A percentile compares a stretch with the other conserved stretches of the same genome.
phyloP scores from a whole-genome alignment of 2,329 filamentous ascomycete genomes.

The Byssochlamys sp. region DNA sequence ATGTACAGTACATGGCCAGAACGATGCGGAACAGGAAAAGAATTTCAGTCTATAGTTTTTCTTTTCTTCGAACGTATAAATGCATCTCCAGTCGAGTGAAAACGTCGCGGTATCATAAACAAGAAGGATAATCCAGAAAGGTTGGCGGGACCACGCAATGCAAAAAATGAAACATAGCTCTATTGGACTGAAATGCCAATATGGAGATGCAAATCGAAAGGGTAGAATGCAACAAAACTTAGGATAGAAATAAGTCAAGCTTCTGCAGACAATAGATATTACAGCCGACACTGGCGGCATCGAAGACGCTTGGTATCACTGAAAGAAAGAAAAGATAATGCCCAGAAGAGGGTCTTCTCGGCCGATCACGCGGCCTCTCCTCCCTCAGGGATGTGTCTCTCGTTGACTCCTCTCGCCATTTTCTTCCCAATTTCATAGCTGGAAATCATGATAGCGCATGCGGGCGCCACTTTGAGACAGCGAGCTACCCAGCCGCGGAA shows the following conservation, averaged over 20 bases:
- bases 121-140: not conserved
- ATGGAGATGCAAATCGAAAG: not conserved
- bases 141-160: not conserved
- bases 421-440: conserved; percentile 94
- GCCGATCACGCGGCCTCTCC: conserved; percentile 1
- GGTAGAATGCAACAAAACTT: not conserved
- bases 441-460: conserved; percentile 98
- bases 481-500: conserved; percentile 88
- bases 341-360: not conserved
- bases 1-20: not conserved
- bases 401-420: conserved; percentile 67
- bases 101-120: not conserved
- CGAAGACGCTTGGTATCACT: no score
- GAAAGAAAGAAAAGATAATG: not conserved
- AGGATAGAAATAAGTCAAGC: not conserved
- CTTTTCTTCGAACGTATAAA: not conserved
- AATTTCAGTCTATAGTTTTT: not conserved
- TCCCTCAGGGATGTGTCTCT: conserved; percentile 32
- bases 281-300: not conserved
- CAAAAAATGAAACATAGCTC: not conserved
- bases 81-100: not conserved
- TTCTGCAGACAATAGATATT: not conserved
- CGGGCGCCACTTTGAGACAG: conserved; percentile 86
- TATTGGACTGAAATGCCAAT: not conserved
- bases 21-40: not conserved